These are phyloP conservation scores for Umbelopsis sp. DNA, from an alignment of 192 early-diverging fungal species.

Conservation along the genomic window DNA sequence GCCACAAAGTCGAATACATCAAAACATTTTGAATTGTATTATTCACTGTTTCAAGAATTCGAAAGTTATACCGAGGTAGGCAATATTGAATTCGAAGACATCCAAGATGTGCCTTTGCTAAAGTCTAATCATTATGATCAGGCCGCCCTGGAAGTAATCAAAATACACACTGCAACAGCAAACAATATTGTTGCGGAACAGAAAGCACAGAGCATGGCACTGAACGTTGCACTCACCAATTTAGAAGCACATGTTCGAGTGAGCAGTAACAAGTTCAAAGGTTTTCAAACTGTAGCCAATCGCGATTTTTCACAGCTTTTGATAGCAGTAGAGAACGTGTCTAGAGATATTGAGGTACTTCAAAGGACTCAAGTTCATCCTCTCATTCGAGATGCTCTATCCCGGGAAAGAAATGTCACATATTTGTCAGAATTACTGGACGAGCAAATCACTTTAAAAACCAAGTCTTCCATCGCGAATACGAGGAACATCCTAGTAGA, in stretches of 20 bases:
- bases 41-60: slow-evolving; percentile 36
- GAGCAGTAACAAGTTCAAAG: slow-evolving; percentile 38
- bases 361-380: slow-evolving; percentile 52
- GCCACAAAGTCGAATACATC: slow-evolving; percentile 4
- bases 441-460: not conserved
- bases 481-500: not conserved
- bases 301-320: slow-evolving; percentile 47
- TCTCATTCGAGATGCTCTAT: slow-evolving; percentile 24
- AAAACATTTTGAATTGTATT: slow-evolving; percentile 22
- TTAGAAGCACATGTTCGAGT: slow-evolving; percentile 48
- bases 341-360: slow-evolving; percentile 45
- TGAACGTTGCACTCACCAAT: slow-evolving; percentile 55
- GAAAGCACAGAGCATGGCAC: slow-evolving; percentile 50
- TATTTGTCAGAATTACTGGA: not conserved
- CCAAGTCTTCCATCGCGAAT: not conserved
- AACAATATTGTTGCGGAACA: slow-evolving; percentile 49
- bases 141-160: slow-evolving; percentile 37
- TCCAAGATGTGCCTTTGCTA: not conserved
- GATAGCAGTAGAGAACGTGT: slow-evolving; percentile 31
- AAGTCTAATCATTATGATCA: not conserved
- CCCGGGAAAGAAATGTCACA: not conserved
- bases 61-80: slow-evolving; percentile 36
- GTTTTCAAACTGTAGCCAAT: slow-evolving; percentile 42
- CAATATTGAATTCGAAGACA: not conserved
- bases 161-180: slow-evolving; percentile 41